Percentiles rank a stretch among this genome's conserved stretches.
Conservation (phyloP, 1,284 basidiomycete species). For the Sporisorium graminicola region DNA sequence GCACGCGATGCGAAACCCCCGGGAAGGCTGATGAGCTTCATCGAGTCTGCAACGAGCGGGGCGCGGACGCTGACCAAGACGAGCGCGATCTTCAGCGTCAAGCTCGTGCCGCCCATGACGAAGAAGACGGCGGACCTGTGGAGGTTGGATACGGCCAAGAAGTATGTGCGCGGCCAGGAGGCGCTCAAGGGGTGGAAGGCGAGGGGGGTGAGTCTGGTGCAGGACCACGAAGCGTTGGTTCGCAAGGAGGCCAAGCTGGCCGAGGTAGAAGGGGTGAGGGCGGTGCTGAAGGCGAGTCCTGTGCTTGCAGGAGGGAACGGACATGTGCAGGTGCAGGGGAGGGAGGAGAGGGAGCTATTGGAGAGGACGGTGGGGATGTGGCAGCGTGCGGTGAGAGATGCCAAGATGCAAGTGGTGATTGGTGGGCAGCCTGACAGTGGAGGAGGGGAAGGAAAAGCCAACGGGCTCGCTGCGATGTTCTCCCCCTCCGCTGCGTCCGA, state of each 20-base stretch:
- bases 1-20: constrained; percentile 87
- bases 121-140: constrained; percentile 89
- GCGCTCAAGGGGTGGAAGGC: constrained; percentile 84
- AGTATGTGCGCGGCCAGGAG: constrained; percentile 93
- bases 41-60: constrained; percentile 71
- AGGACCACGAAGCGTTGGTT: constrained; percentile 82
- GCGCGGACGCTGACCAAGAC: constrained; percentile 72
- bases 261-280: constrained; percentile 88
- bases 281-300: constrained; percentile 74
- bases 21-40: constrained; percentile 78
- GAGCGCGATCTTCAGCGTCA: constrained; percentile 83
- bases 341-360: constrained; percentile 27
- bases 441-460: background rate
- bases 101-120: constrained; percentile 84
- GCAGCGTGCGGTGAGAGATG: constrained; percentile 47
- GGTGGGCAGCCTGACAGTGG: constrained; percentile 27
- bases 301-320: constrained; percentile 1
- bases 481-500: background rate
- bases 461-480: constrained; percentile 11
- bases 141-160: constrained; percentile 92
- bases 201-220: constrained; percentile 85
- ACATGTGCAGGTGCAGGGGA: background rate
- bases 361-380: constrained; percentile 44
- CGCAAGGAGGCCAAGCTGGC: constrained; percentile 80
- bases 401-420: constrained; percentile 39